These are phyloP conservation scores for Dimocarpus longan DNA, from an alignment of 345 rosid genomes.

Conservation along the genomic window DNA sequence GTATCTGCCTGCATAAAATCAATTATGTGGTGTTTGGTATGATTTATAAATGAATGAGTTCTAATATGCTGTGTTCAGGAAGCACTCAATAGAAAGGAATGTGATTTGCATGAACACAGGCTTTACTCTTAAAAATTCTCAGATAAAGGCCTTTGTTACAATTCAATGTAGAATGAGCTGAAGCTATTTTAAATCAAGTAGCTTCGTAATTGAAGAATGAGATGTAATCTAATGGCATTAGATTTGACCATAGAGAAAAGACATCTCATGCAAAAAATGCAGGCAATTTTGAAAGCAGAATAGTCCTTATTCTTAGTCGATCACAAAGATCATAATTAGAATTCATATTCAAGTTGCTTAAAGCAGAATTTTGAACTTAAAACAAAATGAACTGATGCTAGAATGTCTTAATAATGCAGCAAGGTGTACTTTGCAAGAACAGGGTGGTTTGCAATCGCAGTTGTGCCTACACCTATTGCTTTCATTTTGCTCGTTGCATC, in stretches of 20 bases:
- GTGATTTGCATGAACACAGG: neutral
- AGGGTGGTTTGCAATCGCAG: constrained; percentile 72
- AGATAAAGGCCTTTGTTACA: neutral
- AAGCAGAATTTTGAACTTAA: neutral
- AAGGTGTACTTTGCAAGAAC: constrained; percentile 76
- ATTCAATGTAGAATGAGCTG: neutral
- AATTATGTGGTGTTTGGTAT: neutral
- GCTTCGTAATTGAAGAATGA: neutral
- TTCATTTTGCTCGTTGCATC: constrained; percentile 58
- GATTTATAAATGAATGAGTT: neutral
- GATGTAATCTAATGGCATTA: neutral
- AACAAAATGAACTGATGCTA: constrained; percentile 20
- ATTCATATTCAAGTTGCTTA: neutral
- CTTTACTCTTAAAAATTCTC: neutral
- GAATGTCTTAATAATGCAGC: constrained; percentile 47
- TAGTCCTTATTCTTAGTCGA: neutral
- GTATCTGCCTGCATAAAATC: constrained; percentile 28
- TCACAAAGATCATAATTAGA: neutral
- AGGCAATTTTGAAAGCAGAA: neutral
- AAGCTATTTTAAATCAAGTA: neutral
- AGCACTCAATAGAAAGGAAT: neutral
- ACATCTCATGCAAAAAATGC: neutral
- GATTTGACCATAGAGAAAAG: neutral
- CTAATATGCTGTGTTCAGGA: neutral
- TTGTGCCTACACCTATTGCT: constrained; percentile 73